phyloP scores from a whole-genome alignment of 257 asterid genomes.

The Capsicum baccatum region DNA sequence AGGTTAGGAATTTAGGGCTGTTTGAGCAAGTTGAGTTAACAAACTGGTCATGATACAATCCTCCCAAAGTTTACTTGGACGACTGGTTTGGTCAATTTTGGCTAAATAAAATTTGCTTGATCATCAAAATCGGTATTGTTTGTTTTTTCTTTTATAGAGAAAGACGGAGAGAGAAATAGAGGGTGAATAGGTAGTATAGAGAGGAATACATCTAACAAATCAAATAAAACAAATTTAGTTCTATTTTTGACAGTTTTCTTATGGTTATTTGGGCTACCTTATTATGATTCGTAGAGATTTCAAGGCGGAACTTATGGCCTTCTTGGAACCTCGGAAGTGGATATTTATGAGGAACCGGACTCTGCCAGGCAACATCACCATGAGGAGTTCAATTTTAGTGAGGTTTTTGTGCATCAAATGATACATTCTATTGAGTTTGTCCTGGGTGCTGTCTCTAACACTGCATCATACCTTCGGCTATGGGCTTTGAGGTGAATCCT shows the following conservation, averaged over 20 bases:
- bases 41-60: not conserved
- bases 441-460: conserved; percentile 94
- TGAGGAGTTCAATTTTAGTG: conserved; percentile 85
- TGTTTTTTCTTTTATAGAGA: not conserved
- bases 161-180: not conserved
- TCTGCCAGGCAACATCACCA: conserved; percentile 64
- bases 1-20: not conserved
- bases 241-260: conserved; percentile 11
- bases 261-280: conserved; percentile 24
- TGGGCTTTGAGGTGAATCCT: conserved; percentile 87
- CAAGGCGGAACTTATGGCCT: conserved; percentile 83
- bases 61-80: not conserved
- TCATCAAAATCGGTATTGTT: not conserved
- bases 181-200: not conserved
- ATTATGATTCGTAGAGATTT: conserved; percentile 63
- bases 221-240: conserved; percentile 8
- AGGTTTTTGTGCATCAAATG: conserved; percentile 96
- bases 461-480: conserved; percentile 92
- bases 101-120: not conserved
- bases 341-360: conserved; percentile 69
- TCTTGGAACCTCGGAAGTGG: conserved; percentile 77
- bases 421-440: conserved; percentile 94
- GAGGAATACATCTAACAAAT: not conserved
- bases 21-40: not conserved
- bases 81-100: conserved; percentile 19